These are phyloP conservation scores for Talaromyces sp. DNA, from an alignment of 2,329 filamentous ascomycete genomes.

Conservation along the genomic window DNA sequence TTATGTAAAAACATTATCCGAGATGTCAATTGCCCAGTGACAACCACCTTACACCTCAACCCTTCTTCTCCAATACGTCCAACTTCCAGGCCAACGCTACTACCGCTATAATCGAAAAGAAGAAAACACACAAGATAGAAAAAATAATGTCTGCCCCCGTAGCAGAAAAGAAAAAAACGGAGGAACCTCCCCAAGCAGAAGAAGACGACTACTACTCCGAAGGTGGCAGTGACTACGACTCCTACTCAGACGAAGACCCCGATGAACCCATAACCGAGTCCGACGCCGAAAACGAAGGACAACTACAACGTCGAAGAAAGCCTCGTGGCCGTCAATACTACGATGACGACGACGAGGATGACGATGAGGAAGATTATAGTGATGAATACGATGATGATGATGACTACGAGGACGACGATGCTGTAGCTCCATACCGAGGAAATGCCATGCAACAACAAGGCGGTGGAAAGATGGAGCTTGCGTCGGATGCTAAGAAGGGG, in stretches of 20 bases:
- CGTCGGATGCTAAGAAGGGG: conserved; percentile 8
- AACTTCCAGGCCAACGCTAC: not conserved
- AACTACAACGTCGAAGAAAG: conserved; percentile 11
- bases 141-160: not conserved
- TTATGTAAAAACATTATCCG: conserved; percentile 1
- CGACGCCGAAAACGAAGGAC: conserved; percentile 11
- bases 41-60: not conserved
- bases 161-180: conserved; percentile 15
- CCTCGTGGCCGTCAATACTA: conserved; percentile 10
- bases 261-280: conserved; percentile 19
- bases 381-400: conserved; percentile 16
- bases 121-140: not conserved
- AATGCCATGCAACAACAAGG: conserved; percentile 10
- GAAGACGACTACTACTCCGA: conserved; percentile 20
- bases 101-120: not conserved
- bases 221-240: conserved; percentile 19
- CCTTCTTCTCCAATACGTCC: too few species aligned
- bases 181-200: conserved; percentile 1
- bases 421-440: conserved; percentile 7
- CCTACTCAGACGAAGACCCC: conserved; percentile 17
- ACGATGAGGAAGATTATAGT: conserved; percentile 13
- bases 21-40: not conserved
- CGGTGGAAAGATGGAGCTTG: conserved; percentile 13
- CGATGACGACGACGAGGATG: conserved; percentile 14
- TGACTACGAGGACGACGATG: not conserved